Evolutionary conservation across 2,329 filamentous ascomycete genomes (phyloP).

Genomic region (Microdochium trichocladiopsis): DNA sequence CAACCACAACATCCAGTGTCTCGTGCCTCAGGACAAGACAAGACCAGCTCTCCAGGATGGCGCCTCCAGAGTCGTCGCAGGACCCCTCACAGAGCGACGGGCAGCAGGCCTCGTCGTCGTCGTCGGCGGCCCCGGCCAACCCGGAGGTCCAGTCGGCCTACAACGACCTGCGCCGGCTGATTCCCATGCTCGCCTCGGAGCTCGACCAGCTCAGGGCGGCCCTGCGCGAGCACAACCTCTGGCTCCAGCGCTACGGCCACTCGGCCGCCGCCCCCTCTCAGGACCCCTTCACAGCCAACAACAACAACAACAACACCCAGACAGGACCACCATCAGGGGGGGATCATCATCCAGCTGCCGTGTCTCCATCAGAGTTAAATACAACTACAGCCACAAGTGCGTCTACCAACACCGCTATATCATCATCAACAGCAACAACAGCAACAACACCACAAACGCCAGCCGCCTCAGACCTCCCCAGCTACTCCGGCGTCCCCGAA

Average conservation of each 20-base stretch:
- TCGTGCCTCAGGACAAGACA: too few species aligned
- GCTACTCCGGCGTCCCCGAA: conserved; percentile 7
- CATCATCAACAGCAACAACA: neutral
- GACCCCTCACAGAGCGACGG: too few species aligned
- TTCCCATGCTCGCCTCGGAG: conserved; percentile 16
- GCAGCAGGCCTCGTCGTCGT: conserved; percentile 1
- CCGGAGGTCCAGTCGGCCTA: conserved; percentile 12
- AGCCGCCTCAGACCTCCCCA: neutral
- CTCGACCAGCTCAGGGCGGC: conserved; percentile 18
- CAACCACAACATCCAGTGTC: too few species aligned
- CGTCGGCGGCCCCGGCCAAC: conserved; percentile 1
- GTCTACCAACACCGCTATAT: neutral
- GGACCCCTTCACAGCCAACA: conserved; percentile 1
- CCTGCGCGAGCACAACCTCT: conserved; percentile 20
- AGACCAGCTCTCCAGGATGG: too few species aligned
- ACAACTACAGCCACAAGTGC: neutral
- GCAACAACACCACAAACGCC: conserved; percentile 1
- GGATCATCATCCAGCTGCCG: too few species aligned
- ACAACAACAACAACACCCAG: too few species aligned
- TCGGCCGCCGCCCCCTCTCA: neutral
- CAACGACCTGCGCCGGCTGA: conserved; percentile 17
- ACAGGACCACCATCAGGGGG: too few species aligned
- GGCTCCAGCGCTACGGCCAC: conserved; percentile 18
- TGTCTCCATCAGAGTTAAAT: too few species aligned
- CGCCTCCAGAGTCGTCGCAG: too few species aligned